Percentiles rank a stretch among this genome's conserved stretches.
These are phyloP conservation scores for Heliamphora pulchella DNA, from an alignment of 179 eudicot species.

Conservation along the genomic window DNA sequence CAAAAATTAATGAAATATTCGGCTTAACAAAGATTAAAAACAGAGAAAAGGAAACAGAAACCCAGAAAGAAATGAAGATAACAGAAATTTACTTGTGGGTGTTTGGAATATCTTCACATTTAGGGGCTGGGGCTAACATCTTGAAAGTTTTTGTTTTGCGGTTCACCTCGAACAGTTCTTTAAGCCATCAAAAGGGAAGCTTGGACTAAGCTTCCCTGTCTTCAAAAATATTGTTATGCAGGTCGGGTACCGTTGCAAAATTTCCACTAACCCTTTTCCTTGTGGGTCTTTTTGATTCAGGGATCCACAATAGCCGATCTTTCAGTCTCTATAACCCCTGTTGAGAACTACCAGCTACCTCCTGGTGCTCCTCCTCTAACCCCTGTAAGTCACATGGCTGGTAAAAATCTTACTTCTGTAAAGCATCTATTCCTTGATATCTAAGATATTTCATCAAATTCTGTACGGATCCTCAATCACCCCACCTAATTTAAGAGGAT, in stretches of 20 bases:
- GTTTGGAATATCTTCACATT: neutral
- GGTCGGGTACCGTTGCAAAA: too few relatives aligned
- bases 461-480: too few relatives aligned
- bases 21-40: neutral
- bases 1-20: neutral
- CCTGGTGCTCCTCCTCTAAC: conserved; percentile 32
- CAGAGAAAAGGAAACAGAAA: neutral
- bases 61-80: neutral
- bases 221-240: neutral
- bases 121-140: neutral
- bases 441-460: too few relatives aligned
- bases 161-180: neutral
- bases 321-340: conserved; percentile 32
- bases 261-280: neutral
- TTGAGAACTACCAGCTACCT: conserved; percentile 41
- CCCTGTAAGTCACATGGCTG: conserved; percentile 21
- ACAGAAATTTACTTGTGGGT: neutral
- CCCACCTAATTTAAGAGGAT: too few relatives aligned
- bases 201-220: neutral
- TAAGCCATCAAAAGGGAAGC: neutral
- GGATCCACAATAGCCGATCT: conserved; percentile 33
- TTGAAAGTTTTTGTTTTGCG: neutral
- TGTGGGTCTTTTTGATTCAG: conserved; percentile 14
- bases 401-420: neutral
- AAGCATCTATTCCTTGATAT: too few relatives aligned